A percentile compares a stretch with the other conserved stretches of the same genome.
These are phyloP conservation scores for Umbelopsis isabellina DNA, from an alignment of 192 early-diverging fungal genomes.

Conservation along the genomic window DNA sequence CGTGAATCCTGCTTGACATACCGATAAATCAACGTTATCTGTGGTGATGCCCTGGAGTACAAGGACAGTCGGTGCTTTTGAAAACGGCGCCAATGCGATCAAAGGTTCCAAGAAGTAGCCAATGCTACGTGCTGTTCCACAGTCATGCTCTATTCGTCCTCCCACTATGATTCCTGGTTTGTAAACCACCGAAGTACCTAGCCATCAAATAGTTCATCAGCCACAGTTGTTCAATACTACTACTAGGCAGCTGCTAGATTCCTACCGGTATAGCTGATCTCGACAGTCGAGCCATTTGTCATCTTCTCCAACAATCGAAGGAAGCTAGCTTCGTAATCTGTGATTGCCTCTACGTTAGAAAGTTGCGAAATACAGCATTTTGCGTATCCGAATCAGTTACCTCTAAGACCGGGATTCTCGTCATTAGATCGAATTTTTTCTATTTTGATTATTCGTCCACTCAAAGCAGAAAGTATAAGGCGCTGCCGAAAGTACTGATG, in stretches of 20 bases:
- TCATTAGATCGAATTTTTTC: conserved; percentile 88
- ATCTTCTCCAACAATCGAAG: conserved; percentile 90
- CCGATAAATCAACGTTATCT: conserved; percentile 90
- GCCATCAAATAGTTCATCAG: not conserved
- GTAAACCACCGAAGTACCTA: conserved; percentile 81
- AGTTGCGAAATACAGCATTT: not conserved
- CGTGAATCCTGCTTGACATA: conserved; percentile 38
- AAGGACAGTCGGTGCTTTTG: conserved; percentile 82
- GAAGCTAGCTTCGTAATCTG: conserved; percentile 92
- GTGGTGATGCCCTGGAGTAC: conserved; percentile 91
- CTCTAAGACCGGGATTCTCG: conserved; percentile 83
- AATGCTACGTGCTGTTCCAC: conserved; percentile 82
- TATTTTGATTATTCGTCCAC: conserved; percentile 82
- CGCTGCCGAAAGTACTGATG: conserved; percentile 89
- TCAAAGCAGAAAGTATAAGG: conserved; percentile 85
- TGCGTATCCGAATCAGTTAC: conserved; percentile 34
- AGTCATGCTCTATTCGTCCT: conserved; percentile 86
- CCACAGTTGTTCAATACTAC: too few relatives aligned
- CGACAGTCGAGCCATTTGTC: conserved; percentile 91
- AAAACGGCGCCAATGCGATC: conserved; percentile 91
- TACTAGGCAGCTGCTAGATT: too few relatives aligned
- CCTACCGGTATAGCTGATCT: conserved; percentile 89
- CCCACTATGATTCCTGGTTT: conserved; percentile 90
- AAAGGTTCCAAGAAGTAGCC: conserved; percentile 95
- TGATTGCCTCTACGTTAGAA: not conserved